Conservation (phyloP, 345 rosid genomes). For the Eucalyptus pauciflora region DNA sequence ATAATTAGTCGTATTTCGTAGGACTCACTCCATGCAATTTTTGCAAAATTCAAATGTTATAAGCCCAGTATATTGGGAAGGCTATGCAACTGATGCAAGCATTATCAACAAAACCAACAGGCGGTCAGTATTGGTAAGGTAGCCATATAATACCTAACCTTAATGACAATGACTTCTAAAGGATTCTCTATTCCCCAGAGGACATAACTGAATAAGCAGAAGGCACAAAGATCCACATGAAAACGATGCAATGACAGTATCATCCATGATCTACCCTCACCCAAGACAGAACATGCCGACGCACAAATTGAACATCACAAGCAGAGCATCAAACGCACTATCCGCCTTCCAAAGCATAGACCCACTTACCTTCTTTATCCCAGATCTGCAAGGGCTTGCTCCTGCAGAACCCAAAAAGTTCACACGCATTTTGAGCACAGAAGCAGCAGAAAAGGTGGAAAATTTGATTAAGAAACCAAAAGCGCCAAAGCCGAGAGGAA, state of each 20-base stretch:
- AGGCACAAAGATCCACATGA: not conserved
- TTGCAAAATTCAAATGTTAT: not conserved
- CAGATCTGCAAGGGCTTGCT: conserved; percentile 81
- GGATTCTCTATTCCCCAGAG: not conserved
- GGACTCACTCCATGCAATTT: not conserved
- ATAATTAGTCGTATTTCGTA: not conserved
- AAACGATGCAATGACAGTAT: not conserved
- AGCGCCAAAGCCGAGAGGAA: not conserved
- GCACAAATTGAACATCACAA: not conserved
- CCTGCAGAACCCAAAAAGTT: conserved; percentile 13
- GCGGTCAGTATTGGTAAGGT: not conserved
- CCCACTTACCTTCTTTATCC: conserved; percentile 63
- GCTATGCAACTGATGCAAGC: not conserved
- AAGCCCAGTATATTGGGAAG: not conserved
- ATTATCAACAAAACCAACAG: not conserved
- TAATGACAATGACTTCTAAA: not conserved
- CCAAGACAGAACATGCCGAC: not conserved
- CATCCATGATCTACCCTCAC: not conserved
- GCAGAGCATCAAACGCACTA: not conserved
- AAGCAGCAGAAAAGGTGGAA: not conserved
- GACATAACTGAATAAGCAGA: not conserved
- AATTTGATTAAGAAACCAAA: not conserved
- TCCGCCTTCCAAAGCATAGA: not conserved
- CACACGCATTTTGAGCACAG: not conserved
- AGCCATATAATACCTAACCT: not conserved